Evolutionary conservation across 805 yeast species (phyloP).

Genomic region (Candida xyloterini): DNA sequence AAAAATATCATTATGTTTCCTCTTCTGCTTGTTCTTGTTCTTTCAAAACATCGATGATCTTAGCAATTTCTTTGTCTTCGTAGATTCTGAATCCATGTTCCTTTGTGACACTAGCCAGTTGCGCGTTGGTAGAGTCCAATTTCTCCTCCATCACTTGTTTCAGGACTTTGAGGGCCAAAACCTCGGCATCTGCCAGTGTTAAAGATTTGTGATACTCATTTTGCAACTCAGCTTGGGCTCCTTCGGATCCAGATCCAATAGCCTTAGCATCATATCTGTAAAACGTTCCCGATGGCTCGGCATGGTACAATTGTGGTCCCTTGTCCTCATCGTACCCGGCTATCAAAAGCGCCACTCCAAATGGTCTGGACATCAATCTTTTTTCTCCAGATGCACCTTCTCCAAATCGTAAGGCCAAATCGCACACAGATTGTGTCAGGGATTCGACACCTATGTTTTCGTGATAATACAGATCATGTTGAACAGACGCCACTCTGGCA

Average conservation of each 20-base stretch:
- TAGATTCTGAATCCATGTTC: constrained; percentile 85
- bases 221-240: constrained; percentile 97
- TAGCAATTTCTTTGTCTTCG: constrained; percentile 76
- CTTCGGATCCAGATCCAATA: constrained; percentile 97
- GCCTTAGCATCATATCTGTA: constrained; percentile 98
- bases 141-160: constrained; percentile 99
- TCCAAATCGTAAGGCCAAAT: constrained; percentile 92
- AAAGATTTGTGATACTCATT: constrained; percentile 93
- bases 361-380: constrained; percentile 94
- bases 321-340: constrained; percentile 92
- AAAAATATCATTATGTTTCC: constrained; percentile 4
- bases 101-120: constrained; percentile 87
- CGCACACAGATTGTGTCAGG: constrained; percentile 94
- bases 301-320: constrained; percentile 95
- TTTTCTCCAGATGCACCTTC: constrained; percentile 97
- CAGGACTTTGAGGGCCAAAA: constrained; percentile 79
- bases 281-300: constrained; percentile 99
- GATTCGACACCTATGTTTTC: constrained; percentile 91
- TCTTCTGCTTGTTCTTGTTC: constrained; percentile 57
- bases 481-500: constrained; percentile 85
- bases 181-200: constrained; percentile 90
- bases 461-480: constrained; percentile 86
- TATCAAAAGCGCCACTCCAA: constrained; percentile 94
- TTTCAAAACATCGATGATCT: constrained; percentile 72
- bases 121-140: constrained; percentile 91